These are phyloP conservation scores for Salvia sclarea DNA, from an alignment of 305 asterid species.

Conservation along the genomic window DNA sequence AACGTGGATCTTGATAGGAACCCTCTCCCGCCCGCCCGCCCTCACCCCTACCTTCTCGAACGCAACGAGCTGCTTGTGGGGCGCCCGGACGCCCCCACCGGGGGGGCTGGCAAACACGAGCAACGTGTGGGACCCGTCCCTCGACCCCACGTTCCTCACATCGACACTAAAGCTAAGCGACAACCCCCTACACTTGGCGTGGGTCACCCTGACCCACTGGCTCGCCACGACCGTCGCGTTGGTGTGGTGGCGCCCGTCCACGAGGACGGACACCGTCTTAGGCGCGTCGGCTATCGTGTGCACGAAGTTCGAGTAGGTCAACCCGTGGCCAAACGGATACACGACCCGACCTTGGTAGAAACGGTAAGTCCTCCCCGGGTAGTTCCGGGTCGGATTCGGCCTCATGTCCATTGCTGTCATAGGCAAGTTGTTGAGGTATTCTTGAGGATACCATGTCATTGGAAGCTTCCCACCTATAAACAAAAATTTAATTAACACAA, in stretches of 20 bases:
- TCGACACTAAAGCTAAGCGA: constrained; percentile 46
- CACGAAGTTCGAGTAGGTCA: constrained; percentile 70
- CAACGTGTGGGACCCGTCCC: constrained; percentile 68
- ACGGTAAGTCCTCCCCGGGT: constrained; percentile 81
- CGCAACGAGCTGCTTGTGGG: constrained; percentile 65
- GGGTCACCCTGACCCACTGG: constrained; percentile 55
- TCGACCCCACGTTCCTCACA: constrained; percentile 59
- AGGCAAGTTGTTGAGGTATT: constrained; percentile 61
- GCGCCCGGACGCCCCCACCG: constrained; percentile 46
- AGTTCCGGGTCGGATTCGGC: constrained; percentile 53
- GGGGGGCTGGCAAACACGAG: constrained; percentile 73
- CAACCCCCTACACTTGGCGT: constrained; percentile 52
- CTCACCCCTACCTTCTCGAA: constrained; percentile 59
- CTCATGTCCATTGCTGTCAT: constrained; percentile 90
- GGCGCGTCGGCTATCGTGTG: constrained; percentile 61
- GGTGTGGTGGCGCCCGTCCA: constrained; percentile 56
- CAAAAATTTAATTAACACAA: background rate
- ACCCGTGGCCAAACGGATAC: constrained; percentile 78
- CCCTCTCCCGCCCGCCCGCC: constrained; percentile 41
- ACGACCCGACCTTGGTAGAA: constrained; percentile 78
- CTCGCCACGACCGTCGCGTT: constrained; percentile 42
- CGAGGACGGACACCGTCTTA: constrained; percentile 44
- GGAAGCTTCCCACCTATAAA: constrained; percentile 86
- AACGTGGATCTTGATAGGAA: constrained; percentile 50
- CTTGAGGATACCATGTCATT: constrained; percentile 92